Percentiles rank a stretch among this genome's conserved stretches.
These are phyloP conservation scores for Geum urbanum DNA, from an alignment of 306 rosid genomes.

Conservation along the genomic window DNA sequence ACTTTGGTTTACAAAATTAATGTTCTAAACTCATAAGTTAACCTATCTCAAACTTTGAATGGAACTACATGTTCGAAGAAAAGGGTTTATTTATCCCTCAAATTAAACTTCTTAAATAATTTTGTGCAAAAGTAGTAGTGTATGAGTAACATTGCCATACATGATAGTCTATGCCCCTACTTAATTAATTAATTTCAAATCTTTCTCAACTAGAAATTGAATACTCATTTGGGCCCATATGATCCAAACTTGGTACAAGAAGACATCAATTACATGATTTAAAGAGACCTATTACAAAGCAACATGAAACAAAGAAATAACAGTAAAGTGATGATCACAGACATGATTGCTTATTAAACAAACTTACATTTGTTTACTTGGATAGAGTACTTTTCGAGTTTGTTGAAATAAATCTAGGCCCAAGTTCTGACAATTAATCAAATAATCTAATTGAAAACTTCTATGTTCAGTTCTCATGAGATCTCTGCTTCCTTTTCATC, in stretches of 20 bases:
- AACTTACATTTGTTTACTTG: too few relatives aligned
- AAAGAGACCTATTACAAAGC: neutral
- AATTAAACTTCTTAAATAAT: too few relatives aligned
- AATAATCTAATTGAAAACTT: neutral
- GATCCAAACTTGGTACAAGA: neutral
- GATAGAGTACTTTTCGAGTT: neutral
- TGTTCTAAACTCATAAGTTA: too few relatives aligned
- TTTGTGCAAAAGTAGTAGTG: too few relatives aligned
- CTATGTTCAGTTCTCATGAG: neutral
- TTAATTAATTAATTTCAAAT: too few relatives aligned
- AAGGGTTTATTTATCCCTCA: too few relatives aligned
- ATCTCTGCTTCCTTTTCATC: neutral
- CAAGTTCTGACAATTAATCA: neutral
- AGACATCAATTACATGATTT: neutral
- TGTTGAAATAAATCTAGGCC: neutral
- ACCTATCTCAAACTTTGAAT: too few relatives aligned
- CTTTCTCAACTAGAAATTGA: neutral
- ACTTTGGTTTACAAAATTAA: too few relatives aligned
- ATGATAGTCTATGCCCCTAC: too few relatives aligned
- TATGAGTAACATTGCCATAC: too few relatives aligned
- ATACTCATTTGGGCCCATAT: neutral
- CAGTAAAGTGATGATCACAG: neutral
- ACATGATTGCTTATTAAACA: slow-evolving; percentile 7
- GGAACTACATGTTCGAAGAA: too few relatives aligned
- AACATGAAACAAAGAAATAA: neutral